Evolutionary conservation across 805 yeast species (phyloP), one percentile per base, ranked within the genome.

Genomic region (Debaryomyces maramus): DNA sequence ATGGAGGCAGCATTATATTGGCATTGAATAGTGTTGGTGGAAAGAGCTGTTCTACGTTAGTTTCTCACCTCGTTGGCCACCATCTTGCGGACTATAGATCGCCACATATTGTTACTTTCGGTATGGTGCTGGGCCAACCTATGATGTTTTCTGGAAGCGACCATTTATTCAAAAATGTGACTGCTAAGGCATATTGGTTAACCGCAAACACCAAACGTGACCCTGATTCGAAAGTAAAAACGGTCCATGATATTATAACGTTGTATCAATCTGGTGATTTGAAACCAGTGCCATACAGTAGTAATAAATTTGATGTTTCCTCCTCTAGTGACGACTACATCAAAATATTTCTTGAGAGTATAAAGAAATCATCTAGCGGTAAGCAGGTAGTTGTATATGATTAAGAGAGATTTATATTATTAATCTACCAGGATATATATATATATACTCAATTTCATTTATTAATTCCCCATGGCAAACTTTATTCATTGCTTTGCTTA

Each of bases 241-340:
- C 83, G n/a, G 69, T 86, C 21, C 46, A 65, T 6, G 77, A 70
- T 23, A 67, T 88, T 30, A 67, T 84, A 31, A 66, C 77, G 34
- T 64, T 84, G 48, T 83, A 82, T 60, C 67, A 80, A 38, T 54
- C 66, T 2, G 85, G 83, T n/a, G 70, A 78, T 39, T 58, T 86
- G 21, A 58, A 53, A 18, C 76, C 72, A 21, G 75, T 78, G 6
- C 75, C 79, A 1, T 64, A 59, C 39, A 61, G 65, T 20, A 73
- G 77, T 33, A 53, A 61, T n/a, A 55, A 62, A 34, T 55, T 65
- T 19, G 53, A 63, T 26, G 54, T 66, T 9, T 64, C 65, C 46
- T 63, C 64, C 31, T 40, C 67, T 2, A 75, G 67, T 36, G 74
- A 65, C 3, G 69, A 73, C 38, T 58, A 77, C 18, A 53, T 74